phyloP scores from a whole-genome alignment of 176 grass and related monocot genomes.

The Oryza longistaminata region DNA sequence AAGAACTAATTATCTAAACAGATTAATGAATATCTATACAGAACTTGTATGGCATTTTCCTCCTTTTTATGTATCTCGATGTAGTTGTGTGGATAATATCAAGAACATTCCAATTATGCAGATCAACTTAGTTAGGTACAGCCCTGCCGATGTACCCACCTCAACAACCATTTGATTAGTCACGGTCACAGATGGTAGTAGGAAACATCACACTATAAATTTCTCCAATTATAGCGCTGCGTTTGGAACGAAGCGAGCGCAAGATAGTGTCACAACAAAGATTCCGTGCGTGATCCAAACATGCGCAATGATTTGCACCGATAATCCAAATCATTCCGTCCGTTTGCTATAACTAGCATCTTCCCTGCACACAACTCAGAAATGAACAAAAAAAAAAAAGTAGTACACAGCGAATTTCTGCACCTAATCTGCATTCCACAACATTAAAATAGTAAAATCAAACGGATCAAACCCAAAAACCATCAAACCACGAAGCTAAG shows the following conservation, averaged over 20 bases:
- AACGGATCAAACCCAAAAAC: neutral
- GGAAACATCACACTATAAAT: neutral
- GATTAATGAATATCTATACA: neutral
- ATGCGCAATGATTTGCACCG: neutral
- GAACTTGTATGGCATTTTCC: neutral
- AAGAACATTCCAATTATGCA: neutral
- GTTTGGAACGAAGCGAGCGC: neutral
- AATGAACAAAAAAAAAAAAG: neutral
- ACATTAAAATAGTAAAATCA: neutral
- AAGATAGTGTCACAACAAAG: neutral
- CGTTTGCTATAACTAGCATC: neutral
- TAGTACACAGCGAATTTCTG: neutral
- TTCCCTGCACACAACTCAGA: neutral
- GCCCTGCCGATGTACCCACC: conserved; percentile 28
- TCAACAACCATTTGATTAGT: neutral
- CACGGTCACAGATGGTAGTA: neutral
- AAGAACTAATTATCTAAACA: neutral
- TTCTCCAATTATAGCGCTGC: neutral
- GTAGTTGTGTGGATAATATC: neutral
- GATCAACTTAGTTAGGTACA: neutral
- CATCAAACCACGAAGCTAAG: neutral
- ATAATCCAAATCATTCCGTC: neutral
- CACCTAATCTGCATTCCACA: neutral
- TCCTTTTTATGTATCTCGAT: neutral
- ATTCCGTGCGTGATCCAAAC: neutral